Conservation (phyloP, 2,329 filamentous ascomycete genomes). For the Alternaria rosae region DNA sequence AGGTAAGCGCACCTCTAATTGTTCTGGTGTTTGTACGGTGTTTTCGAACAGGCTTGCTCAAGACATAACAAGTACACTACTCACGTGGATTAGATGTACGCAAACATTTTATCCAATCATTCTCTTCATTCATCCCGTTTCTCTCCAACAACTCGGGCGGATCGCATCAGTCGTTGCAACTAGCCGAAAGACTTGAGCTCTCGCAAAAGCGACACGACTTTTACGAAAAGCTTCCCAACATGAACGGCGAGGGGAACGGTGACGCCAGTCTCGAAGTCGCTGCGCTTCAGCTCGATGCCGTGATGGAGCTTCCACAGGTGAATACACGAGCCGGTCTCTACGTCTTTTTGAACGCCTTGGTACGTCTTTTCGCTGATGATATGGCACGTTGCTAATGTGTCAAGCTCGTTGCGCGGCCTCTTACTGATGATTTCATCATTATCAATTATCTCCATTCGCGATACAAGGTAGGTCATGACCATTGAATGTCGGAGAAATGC, state of each 20-base stretch:
- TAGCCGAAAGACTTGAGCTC: constrained; percentile 50
- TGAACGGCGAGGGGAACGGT: constrained; percentile 52
- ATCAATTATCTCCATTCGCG: constrained; percentile 83
- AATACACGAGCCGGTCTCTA: constrained; percentile 85
- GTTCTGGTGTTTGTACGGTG: neutral
- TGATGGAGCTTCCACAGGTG: constrained; percentile 72
- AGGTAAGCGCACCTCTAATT: constrained; percentile 51
- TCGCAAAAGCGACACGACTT: constrained; percentile 53
- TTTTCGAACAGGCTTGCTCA: neutral
- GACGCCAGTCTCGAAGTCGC: constrained; percentile 51
- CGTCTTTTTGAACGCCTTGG: constrained; percentile 81
- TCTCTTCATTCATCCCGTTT: constrained; percentile 44
- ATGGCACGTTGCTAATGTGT: constrained; percentile 40
- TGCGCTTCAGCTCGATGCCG: constrained; percentile 61
- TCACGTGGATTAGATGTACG: constrained; percentile 35
- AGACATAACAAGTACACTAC: neutral
- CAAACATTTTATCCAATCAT: constrained; percentile 41
- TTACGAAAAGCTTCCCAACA: constrained; percentile 53
- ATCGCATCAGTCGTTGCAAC: constrained; percentile 61
- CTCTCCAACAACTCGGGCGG: constrained; percentile 63
- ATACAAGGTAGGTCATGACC: constrained; percentile 69
- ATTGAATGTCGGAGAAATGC: constrained; percentile 13
- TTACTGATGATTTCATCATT: constrained; percentile 81
- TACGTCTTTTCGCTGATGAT: constrained; percentile 53
- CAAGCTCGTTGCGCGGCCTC: constrained; percentile 81